Conservation (phyloP, 164 flowering plant genomes). For the Magnolia changhungtana region DNA sequence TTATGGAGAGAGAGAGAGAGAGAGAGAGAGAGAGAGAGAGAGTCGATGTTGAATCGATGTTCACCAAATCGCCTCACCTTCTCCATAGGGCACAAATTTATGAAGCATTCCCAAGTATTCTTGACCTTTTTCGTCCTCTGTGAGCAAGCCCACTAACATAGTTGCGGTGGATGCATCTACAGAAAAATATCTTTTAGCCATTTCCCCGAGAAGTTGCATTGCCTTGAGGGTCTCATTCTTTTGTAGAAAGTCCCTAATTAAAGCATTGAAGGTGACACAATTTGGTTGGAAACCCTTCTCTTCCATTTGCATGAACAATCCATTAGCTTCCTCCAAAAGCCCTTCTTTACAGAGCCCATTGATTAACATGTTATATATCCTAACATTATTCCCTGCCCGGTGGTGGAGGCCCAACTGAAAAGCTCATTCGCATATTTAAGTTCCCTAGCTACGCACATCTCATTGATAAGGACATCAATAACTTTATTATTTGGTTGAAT, state of each 20-base stretch:
- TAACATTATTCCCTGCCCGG: slow-evolving; percentile 1
- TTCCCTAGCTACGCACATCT: slow-evolving; percentile 24
- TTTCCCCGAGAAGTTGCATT: slow-evolving; percentile 40
- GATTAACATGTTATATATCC: not conserved
- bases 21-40: too few relatives aligned
- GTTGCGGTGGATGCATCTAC: slow-evolving; percentile 37
- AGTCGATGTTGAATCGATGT: too few relatives aligned
- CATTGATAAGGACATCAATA: slow-evolving; percentile 40
- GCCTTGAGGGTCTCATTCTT: slow-evolving; percentile 26
- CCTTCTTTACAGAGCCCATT: slow-evolving; percentile 6
- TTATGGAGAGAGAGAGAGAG: too few relatives aligned
- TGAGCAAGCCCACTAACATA: slow-evolving; percentile 32
- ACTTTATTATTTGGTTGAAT: slow-evolving; percentile 8
- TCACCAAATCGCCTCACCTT: not conserved
- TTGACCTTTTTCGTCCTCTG: slow-evolving; percentile 21
- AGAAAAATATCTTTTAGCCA: slow-evolving; percentile 33
- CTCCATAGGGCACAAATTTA: slow-evolving; percentile 15
- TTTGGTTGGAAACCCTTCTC: slow-evolving; percentile 41
- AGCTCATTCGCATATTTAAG: slow-evolving; percentile 36
- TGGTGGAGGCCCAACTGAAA: slow-evolving; percentile 19
- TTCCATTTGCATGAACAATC: slow-evolving; percentile 34
- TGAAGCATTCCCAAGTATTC: slow-evolving; percentile 35
- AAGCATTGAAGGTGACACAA: slow-evolving; percentile 32
- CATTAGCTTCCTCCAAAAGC: slow-evolving; percentile 4
- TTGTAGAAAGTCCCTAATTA: slow-evolving; percentile 31